phyloP scores from a whole-genome alignment of 2,329 filamentous ascomycete genomes.

The Gliomastix tumulicola region DNA sequence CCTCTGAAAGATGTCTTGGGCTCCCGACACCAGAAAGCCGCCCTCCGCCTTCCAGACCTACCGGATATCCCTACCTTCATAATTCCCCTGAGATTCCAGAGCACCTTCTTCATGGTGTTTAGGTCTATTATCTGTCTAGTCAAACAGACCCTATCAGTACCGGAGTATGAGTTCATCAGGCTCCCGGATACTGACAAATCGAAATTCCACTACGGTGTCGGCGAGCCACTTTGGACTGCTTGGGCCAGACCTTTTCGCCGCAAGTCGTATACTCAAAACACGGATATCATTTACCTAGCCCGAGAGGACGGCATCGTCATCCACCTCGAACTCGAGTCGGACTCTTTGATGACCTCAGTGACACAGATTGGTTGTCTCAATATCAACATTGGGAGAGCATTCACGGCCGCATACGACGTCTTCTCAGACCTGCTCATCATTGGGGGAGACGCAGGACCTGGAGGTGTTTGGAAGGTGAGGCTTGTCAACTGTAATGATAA shows the following conservation, averaged over 20 bases:
- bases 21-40: constrained; percentile 37
- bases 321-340: constrained; percentile 60
- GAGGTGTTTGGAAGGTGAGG: constrained; percentile 66
- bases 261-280: constrained; percentile 50
- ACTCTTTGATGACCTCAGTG: constrained; percentile 45
- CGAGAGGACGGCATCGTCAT: constrained; percentile 80
- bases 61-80: constrained; percentile 57
- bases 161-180: not conserved
- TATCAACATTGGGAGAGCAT: constrained; percentile 73
- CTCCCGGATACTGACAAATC: constrained; percentile 20
- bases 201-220: constrained; percentile 36
- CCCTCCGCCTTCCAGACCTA: constrained; percentile 16
- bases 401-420: constrained; percentile 64
- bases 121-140: constrained; percentile 50
- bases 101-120: constrained; percentile 63
- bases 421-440: constrained; percentile 73
- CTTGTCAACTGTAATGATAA: too few species aligned
- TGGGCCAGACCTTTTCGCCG: constrained; percentile 76
- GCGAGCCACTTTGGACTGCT: constrained; percentile 64
- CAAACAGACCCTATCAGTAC: constrained; percentile 41
- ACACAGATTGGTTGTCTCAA: constrained; percentile 56
- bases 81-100: constrained; percentile 64
- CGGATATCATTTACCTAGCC: constrained; percentile 78
- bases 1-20: constrained; percentile 39
- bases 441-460: constrained; percentile 71